phyloP scores from a whole-genome alignment of 352 stramenopile genomes.

The Phytophthora fragariaefolia region DNA sequence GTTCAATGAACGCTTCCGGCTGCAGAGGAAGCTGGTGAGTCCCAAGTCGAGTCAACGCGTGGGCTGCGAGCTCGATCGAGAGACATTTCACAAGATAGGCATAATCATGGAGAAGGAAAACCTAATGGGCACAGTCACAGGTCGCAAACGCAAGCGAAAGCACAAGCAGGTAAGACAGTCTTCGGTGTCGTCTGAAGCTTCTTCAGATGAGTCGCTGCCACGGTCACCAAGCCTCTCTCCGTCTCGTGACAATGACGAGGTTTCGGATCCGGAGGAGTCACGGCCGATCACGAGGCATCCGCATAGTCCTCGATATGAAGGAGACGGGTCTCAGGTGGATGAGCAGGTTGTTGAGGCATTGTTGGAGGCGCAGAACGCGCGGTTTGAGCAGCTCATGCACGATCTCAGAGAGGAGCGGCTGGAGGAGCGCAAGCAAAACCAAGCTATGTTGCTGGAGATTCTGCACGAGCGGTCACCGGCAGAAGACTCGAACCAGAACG shows the following conservation, averaged over 20 bases:
- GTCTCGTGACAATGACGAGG: constrained; percentile 31
- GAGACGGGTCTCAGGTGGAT: constrained; percentile 27
- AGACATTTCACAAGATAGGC: constrained; percentile 37
- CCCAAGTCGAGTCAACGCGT: constrained; percentile 46
- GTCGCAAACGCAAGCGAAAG: constrained; percentile 37
- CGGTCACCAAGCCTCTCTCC: constrained; percentile 23
- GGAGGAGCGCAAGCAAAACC: constrained; percentile 44
- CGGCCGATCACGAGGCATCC: not conserved
- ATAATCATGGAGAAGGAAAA: constrained; percentile 44
- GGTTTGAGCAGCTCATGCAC: constrained; percentile 43
- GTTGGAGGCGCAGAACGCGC: constrained; percentile 38
- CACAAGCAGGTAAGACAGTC: constrained; percentile 27
- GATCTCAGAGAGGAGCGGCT: constrained; percentile 39
- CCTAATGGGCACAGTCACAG: constrained; percentile 32
- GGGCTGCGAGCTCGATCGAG: constrained; percentile 39
- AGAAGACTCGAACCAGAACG: constrained; percentile 30
- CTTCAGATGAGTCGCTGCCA: constrained; percentile 12
- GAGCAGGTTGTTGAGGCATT: constrained; percentile 37
- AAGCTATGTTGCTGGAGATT: constrained; percentile 43
- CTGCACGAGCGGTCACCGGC: constrained; percentile 34
- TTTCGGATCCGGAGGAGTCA: constrained; percentile 28
- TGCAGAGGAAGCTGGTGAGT: constrained; percentile 39
- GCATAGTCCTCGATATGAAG: constrained; percentile 8
- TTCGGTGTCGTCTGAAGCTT: constrained; percentile 38
- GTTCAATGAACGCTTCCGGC: constrained; percentile 37